Base-by-base conservation (phyloP, 495 filamentous ascomycete species). In the Thermochaetoides thermophila region DNA sequence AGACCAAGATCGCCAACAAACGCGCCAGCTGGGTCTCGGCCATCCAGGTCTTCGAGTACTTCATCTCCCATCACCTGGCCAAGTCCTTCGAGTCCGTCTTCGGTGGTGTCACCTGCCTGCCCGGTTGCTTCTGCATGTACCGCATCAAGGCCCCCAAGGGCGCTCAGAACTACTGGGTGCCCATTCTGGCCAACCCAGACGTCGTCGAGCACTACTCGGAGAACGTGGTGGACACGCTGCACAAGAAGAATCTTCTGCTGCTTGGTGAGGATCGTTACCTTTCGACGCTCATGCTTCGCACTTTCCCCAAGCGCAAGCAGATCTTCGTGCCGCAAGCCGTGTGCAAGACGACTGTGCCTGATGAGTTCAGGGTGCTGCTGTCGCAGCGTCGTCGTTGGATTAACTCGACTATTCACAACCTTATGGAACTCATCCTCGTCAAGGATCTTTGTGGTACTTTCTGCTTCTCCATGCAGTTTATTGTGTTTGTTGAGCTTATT, bases 1-100 rank as follows among this genome's bases (percentile, higher is more conserved):
- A 99, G 60, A 99, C 91, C 14, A 99, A 96, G 68, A 99, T 99
- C 56, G 89, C 91, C 40, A 99, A 99, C 66, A 99, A 99, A 58
- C 76, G 76, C 13, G 73, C 78, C 27, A 83, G 73, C 43, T 99
- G 87, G 86, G 86, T 96, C 17, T 81, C 84, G 8, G 91, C 91
- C 69, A 99, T 99, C 50, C 91, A 99, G 62, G 91, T 99, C n/a
- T 99, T 99, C 48, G 91, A 99, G 64, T 95, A 97, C 61, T 99
- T 95, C 61, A 86, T 99, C 56, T 95, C 87, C 3, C 91, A 99
- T 52, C 91, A 99, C 49, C 71, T 91, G 43, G 73, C 84, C 32
- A 99, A 99, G 50, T 82, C 85, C 5, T 99, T 99, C 60, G 91
- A 99, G 55, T 93, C 87, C 5, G 80, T 94, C 34, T 99, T 99